These are phyloP conservation scores for Malania oleifera DNA, from an alignment of 164 flowering plant species.

Conservation along the genomic window DNA sequence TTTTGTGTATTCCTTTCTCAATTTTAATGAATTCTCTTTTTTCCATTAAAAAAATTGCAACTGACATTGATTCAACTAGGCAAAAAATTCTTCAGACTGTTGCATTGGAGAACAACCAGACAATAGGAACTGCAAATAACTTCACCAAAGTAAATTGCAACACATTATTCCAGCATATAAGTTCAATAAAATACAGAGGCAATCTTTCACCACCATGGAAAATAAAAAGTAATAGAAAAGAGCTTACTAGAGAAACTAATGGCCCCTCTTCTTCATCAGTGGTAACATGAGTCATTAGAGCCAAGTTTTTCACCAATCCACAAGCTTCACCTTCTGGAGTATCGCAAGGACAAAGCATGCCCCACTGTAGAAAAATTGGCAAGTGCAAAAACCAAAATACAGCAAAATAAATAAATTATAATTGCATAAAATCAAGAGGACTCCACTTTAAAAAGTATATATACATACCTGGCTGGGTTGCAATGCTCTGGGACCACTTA, in stretches of 20 bases:
- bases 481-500: conserved; percentile 98
- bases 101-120: no score
- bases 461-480: conserved; percentile 89
- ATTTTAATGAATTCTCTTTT: no score
- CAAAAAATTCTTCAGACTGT: no score
- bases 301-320: conserved; percentile 93
- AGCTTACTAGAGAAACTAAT: conserved; percentile 65
- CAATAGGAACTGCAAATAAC: no score
- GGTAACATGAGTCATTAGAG: conserved; percentile 95
- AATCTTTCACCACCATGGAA: not conserved
- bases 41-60: no score
- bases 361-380: conserved; percentile 59
- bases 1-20: no score
- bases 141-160: no score
- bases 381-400: not conserved
- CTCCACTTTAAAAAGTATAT: no score
- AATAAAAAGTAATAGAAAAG: not conserved
- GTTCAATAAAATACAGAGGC: not conserved
- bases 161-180: no score
- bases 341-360: conserved; percentile 99
- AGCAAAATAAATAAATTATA: not conserved
- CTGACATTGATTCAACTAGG: no score
- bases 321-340: conserved; percentile 99
- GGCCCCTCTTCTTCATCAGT: conserved; percentile 92
- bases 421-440: no score